Base-by-base conservation (phyloP, 2,329 filamentous ascomycete genomes). In the Nannizziopsis barbatae region DNA sequence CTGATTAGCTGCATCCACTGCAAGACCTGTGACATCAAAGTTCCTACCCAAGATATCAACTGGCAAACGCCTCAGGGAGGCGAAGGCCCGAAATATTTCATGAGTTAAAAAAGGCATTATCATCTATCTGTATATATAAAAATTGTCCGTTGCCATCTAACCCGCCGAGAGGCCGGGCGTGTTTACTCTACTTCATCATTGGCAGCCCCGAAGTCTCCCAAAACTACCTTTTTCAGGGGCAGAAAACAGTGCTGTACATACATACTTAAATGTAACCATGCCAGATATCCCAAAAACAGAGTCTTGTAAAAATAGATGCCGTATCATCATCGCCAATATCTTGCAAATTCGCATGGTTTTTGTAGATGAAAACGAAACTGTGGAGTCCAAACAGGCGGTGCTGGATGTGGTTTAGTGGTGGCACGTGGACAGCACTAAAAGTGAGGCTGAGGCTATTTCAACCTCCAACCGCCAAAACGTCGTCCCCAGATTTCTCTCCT, bases 11-110 rank as follows among this genome's bases (percentile, higher is more conserved):
- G 92, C 66, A 94, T 98, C 56, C 92, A 98, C 70, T 98, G 92
- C 76, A 98, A 98, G 77, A 98, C 92, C 11, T 98, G 92, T 66
- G 92, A 98, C 67, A 98, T 98, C 72, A 98, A 98, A 72, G 90
- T 87, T 12, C 92, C 92, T 6, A 79, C 83, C 53, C 92, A 98
- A 71, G 92, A 96, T 63, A 96, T 98, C 69, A 95, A 95, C 67
- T 95, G 87, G 87, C 80, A 87, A 58, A 92, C 92, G 30, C 92
- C 92, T 5, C 88, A 95, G 64, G 89, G 92, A 56, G 92, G 90
- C 45, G 92, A 82, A 61, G 79, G 79, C 3, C 79, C 79, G 7
- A 81, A 81, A 62, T 83, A 83, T 58, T 72, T 74, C 46, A 73
- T 81, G 67, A 82, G 78, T 42, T 73, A 62, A 58, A 33, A n/a